Evolutionary conservation across 140 eudicot species (phyloP).

Genomic region (Stevia rebaudiana): DNA sequence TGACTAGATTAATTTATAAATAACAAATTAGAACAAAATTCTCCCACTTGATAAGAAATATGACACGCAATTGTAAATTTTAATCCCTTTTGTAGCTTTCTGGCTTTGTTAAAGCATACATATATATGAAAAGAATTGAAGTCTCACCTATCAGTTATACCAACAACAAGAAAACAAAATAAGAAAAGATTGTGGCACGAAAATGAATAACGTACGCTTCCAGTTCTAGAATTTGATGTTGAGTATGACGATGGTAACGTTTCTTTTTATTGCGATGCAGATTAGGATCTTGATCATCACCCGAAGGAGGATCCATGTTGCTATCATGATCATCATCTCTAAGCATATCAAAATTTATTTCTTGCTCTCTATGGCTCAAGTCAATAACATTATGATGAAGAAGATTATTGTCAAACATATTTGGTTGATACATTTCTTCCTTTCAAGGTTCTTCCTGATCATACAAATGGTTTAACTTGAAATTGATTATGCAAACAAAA

Average conservation of each 20-base stretch:
- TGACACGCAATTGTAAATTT: too few species aligned
- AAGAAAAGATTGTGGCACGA: too few species aligned
- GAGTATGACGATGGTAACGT: slow-evolving; percentile 84
- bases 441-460: slow-evolving; percentile 16
- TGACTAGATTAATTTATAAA: too few species aligned
- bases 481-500: not conserved
- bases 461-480: not conserved
- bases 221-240: slow-evolving; percentile 65
- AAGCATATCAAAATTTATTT: slow-evolving; percentile 62
- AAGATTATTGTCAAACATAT: slow-evolving; percentile 76
- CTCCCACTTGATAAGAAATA: too few species aligned
- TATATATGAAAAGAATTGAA: too few species aligned
- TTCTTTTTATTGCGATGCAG: slow-evolving; percentile 61
- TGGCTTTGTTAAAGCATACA: too few species aligned
- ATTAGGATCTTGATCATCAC: slow-evolving; percentile 66
- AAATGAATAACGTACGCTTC: slow-evolving; percentile 48
- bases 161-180: too few species aligned
- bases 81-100: too few species aligned
- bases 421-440: slow-evolving; percentile 69
- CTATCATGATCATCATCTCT: slow-evolving; percentile 69
- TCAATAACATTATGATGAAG: slow-evolving; percentile 76
- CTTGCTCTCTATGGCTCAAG: slow-evolving; percentile 58
- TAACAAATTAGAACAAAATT: too few species aligned
- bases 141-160: too few species aligned
- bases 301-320: slow-evolving; percentile 58